Base-by-base conservation (phyloP, 345 rosid genomes). In the Reutealis trisperma region DNA sequence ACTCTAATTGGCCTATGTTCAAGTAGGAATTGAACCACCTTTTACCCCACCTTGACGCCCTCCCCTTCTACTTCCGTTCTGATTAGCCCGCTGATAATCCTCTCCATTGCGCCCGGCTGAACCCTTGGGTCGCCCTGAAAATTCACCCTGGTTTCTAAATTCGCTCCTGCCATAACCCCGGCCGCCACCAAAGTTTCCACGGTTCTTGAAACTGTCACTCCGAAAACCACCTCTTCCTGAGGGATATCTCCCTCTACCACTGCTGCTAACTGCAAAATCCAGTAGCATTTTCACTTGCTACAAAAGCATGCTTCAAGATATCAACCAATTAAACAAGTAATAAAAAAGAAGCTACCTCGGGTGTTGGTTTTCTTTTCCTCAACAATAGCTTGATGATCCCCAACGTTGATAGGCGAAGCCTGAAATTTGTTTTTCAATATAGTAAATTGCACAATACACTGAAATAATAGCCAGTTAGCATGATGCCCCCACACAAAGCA, bases 391-490 rank as follows among this genome's bases (percentile, higher is more conserved):
- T 83, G 86, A 42, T 82, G 88, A 63, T 84, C 93, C 47, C 89
- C 88, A 34, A 94, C 80, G 2, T 68, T 85, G 73, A 94, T 51
- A 3, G 95, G 93, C 44, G 98, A 90, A 73, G 97, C 94, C 98
- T 94, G 89, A 69, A 77, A 77, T 76, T 52, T 37, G 47, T 51
- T 75, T 61, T 62, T 14, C 54, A 37, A 62, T 6, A 37, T 3
- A 18, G 15, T 42, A 7, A 45, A 18, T 61, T 32, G 54, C 37
- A 73, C 32, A 73, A 41, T 32, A 71, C 22, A 58, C 63, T 51
- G 13, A 47, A 51, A 19, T 65, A 21, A 45, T 24, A 22, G 44
- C 21, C 72, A 49, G 6, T 14, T 25, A 19, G 21, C 54, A 5
- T 5, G 8, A 42, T 42, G 45, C 54, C 30, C 30, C 30, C 30